Evolutionary conservation across 345 rosid species (phyloP), one percentile per base, ranked within the genome.

Genomic region (Pugionium dolabratum): DNA sequence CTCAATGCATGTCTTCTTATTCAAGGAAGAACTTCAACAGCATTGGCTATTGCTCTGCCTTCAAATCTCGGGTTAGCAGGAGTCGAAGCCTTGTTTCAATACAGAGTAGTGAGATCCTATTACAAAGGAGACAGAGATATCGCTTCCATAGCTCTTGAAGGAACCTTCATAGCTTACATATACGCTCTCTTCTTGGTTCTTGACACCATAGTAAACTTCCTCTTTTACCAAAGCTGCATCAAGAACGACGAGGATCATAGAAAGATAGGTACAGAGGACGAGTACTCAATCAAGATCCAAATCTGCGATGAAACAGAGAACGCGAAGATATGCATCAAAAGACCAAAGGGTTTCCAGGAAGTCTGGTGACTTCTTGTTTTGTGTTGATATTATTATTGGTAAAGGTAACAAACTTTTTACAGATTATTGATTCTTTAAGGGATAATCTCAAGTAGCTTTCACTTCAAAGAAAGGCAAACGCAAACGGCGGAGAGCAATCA

Each of bases 1-100:
- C 78, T 88, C 18, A 88, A 86, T 43, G 84, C 95, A 0, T 85
- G 84, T 70, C 66, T 86, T 45, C 52, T 90, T 7, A 75, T 88
- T 4, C 75, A 71, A 0, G 89, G 89, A 76, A 88, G 79, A 65
- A 79, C 75, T 54, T 82, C 90, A 4, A 81, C 82, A n/a, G 96
- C 95, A 9, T 61, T 94, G 18, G 80, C 84, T 8, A 73, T 94
- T 54, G 90, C 97, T 32, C 31, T 90, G 3, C 88, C 95, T 4
- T 69, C 74, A 1, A 85, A 81, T 45, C 52, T 90, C 7, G 73
- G 70, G 31, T 44, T 90, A 78, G 92, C 92, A 0, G 95, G 79
- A 1, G 66, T 81, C 2, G 99, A 94, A 77, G 97, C 90, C 2
- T 28, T 88, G 85, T 94, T 90, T 65, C 92, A 77, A 4, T 78